phyloP scores from a whole-genome alignment of 2,329 filamentous ascomycete species.

The Ophiostoma fasciatum region DNA sequence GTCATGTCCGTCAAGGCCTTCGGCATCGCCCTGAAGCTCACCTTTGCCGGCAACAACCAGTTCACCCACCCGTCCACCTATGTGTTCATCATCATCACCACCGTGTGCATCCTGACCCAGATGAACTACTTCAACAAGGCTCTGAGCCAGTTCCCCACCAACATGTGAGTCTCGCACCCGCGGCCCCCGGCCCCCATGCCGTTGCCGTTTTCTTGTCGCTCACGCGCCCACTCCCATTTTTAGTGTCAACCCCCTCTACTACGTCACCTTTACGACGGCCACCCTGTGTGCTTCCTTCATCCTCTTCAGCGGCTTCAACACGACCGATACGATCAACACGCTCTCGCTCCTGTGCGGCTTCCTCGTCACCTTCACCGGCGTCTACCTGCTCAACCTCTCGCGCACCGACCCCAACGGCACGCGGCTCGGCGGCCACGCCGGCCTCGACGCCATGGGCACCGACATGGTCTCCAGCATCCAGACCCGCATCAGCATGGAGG shows the following conservation, averaged over 20 bases:
- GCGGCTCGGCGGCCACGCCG: slow-evolving; percentile 43
- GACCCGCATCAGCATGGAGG: slow-evolving; percentile 87
- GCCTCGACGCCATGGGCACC: slow-evolving; percentile 70
- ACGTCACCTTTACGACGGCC: slow-evolving; percentile 92
- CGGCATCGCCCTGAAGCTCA: slow-evolving; percentile 92
- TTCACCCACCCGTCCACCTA: slow-evolving; percentile 93
- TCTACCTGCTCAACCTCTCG: slow-evolving; percentile 93
- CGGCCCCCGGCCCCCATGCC: too few relatives aligned
- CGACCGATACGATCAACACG: slow-evolving; percentile 78
- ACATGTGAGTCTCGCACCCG: slow-evolving; percentile 75
- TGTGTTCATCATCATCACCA: slow-evolving; percentile 86
- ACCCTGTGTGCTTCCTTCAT: slow-evolving; percentile 93
- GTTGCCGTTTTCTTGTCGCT: background rate
- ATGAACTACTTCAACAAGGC: slow-evolving; percentile 99
- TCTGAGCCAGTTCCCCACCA: slow-evolving; percentile 88
- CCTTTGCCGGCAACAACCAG: slow-evolving; percentile 84
- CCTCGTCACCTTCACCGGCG: slow-evolving; percentile 85
- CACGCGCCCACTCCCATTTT: too few relatives aligned
- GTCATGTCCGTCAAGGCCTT: slow-evolving; percentile 99
- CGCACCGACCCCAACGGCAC: slow-evolving; percentile 76
- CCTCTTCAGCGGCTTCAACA: slow-evolving; percentile 92
- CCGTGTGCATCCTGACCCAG: slow-evolving; percentile 90
- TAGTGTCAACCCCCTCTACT: slow-evolving; percentile 94
- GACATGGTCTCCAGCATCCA: slow-evolving; percentile 82
- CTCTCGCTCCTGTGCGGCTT: slow-evolving; percentile 87